Evolutionary conservation across 2,329 filamentous ascomycete species (phyloP).

Genomic region (Fusarium sp.): DNA sequence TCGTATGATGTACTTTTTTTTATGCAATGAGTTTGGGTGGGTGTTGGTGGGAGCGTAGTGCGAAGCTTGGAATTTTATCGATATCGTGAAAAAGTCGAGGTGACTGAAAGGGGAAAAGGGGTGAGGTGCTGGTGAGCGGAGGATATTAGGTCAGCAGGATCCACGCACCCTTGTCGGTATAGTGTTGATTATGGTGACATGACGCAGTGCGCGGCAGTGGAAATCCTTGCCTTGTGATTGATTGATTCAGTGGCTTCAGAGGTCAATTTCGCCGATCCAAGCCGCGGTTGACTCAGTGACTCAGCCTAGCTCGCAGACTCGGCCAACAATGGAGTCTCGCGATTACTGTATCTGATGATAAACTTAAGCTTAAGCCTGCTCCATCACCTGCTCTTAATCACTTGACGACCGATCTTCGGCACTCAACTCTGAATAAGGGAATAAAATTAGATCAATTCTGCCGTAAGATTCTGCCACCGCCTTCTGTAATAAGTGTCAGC

Average conservation of each 20-base stretch:
- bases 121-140: background rate
- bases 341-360: background rate
- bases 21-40: background rate
- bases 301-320: background rate
- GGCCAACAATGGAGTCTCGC: background rate
- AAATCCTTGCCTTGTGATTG: background rate
- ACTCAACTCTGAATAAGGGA: background rate
- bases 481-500: background rate
- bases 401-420: background rate
- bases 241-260: background rate
- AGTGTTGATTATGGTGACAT: background rate
- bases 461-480: background rate
- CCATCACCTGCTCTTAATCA: background rate
- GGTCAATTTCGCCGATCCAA: background rate
- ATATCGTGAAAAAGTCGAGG: background rate
- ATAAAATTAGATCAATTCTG: background rate
- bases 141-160: slow-evolving; percentile 27
- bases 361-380: background rate
- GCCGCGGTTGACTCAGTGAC: background rate
- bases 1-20: background rate
- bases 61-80: slow-evolving; percentile 2
- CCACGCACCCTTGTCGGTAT: background rate
- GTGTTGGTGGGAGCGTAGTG: background rate
- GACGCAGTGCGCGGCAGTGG: background rate
- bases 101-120: slow-evolving; percentile 33